phyloP scores from a whole-genome alignment of 345 rosid genomes.

The Boechera divaricarpa region DNA sequence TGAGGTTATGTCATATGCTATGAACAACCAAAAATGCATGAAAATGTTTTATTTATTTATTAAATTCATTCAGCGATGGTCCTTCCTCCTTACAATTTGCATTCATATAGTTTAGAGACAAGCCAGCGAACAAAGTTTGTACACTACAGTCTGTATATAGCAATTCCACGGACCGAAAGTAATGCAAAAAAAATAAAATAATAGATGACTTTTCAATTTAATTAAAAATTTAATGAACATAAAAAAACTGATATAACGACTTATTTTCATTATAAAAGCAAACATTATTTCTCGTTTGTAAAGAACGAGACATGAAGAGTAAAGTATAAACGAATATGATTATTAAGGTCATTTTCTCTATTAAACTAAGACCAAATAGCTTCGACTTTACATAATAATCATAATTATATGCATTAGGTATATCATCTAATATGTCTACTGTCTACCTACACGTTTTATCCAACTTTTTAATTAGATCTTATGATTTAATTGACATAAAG shows the following conservation, averaged over 20 bases:
- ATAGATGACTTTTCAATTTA: not conserved
- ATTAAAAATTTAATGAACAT: not conserved
- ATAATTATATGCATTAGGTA: slow-evolving; percentile 37
- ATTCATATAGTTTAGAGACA: slow-evolving; percentile 38
- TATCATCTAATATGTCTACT: slow-evolving; percentile 36
- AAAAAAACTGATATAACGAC: slow-evolving; percentile 5
- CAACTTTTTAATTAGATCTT: not conserved
- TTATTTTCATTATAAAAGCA: not conserved
- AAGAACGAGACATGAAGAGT: slow-evolving; percentile 5
- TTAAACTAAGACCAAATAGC: slow-evolving; percentile 26
- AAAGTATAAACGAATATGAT: slow-evolving; percentile 24
- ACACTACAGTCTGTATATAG: slow-evolving; percentile 41
- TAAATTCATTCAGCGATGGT: slow-evolving; percentile 39
- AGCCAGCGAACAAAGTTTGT: slow-evolving; percentile 43
- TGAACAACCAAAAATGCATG: slow-evolving; percentile 25
- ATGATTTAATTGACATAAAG: slow-evolving; percentile 5
- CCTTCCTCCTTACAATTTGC: slow-evolving; percentile 39
- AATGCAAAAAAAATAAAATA: not conserved
- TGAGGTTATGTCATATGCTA: slow-evolving; percentile 22
- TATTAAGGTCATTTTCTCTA: slow-evolving; percentile 21
- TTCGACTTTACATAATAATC: slow-evolving; percentile 42
- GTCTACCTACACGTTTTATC: slow-evolving; percentile 40
- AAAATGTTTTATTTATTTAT: not conserved
- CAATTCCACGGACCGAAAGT: slow-evolving; percentile 34
- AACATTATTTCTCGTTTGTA: slow-evolving; percentile 3